Conservation (phyloP, 2,329 filamentous ascomycete species). For the Gnomoniopsis smithogilvyi region DNA sequence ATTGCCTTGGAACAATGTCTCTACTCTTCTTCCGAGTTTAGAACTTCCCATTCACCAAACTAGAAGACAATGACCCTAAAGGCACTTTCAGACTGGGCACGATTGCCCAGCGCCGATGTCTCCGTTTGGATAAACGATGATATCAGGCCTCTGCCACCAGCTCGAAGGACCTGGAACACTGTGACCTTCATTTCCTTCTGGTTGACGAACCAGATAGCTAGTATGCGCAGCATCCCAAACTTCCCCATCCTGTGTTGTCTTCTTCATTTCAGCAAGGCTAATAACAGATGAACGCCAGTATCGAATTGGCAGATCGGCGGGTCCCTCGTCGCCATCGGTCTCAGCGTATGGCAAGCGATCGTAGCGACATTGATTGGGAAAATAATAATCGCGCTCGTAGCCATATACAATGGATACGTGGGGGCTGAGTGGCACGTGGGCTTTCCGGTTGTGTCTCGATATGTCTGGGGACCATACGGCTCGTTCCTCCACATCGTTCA, state of each 20-base stretch:
- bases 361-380: conserved; percentile 32
- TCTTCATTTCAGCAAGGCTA: background rate
- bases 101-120: conserved; percentile 1
- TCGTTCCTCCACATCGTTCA: conserved; percentile 36
- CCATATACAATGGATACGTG: conserved; percentile 33
- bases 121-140: conserved; percentile 12
- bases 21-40: conserved; percentile 18
- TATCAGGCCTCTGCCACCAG: conserved; percentile 2
- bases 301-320: conserved; percentile 20
- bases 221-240: background rate
- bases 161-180: conserved; percentile 7
- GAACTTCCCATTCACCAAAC: too few species aligned
- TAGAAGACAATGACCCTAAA: too few species aligned
- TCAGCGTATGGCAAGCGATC: conserved; percentile 16
- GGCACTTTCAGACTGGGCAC: background rate
- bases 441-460: conserved; percentile 37
- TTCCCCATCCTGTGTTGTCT: background rate
- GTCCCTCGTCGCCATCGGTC: conserved; percentile 11
- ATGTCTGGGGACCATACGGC: conserved; percentile 39
- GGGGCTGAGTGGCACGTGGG: conserved; percentile 40
- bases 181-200: conserved; percentile 9
- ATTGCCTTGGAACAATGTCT: too few species aligned
- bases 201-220: conserved; percentile 13
- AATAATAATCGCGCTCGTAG: conserved; percentile 29
- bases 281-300: background rate